These are phyloP conservation scores for Ammopiptanthus mongolicus DNA, from an alignment of 306 rosid species.

Conservation along the genomic window DNA sequence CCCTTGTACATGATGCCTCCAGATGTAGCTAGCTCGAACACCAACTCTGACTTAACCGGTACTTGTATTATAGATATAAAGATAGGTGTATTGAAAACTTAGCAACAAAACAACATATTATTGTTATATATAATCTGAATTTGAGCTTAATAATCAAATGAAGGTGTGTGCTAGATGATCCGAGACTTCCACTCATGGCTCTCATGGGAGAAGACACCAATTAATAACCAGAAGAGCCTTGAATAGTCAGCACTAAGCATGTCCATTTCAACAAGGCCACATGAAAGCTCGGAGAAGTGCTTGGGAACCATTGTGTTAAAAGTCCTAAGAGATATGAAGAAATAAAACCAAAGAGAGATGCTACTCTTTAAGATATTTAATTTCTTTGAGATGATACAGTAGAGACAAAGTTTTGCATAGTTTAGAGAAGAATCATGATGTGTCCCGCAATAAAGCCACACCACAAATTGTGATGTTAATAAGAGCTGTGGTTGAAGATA, in stretches of 20 bases:
- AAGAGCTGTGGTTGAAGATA: conserved; percentile 18
- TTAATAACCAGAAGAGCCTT: conserved; percentile 65
- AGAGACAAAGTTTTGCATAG: background rate
- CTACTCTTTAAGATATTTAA: conserved; percentile 1
- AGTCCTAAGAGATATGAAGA: background rate
- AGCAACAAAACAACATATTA: conserved; percentile 6
- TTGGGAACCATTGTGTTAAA: conserved; percentile 53
- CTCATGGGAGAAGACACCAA: conserved; percentile 69
- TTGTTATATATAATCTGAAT: background rate
- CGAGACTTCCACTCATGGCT: conserved; percentile 82
- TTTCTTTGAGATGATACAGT: background rate
- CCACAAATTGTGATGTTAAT: conserved; percentile 23
- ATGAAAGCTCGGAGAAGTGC: conserved; percentile 42
- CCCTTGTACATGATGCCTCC: conserved; percentile 46
- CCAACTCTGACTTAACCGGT: background rate
- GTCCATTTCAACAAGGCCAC: conserved; percentile 58
- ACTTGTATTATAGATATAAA: background rate
- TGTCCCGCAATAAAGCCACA: conserved; percentile 22
- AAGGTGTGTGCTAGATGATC: conserved; percentile 52
- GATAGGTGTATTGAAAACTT: background rate
- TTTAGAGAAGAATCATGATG: background rate
- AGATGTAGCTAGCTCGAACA: background rate
- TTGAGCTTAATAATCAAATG: background rate
- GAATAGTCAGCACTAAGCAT: conserved; percentile 73
- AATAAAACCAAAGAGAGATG: background rate